Conservation (phyloP, 495 filamentous ascomycete species). For the Aspergillus incahuasiensis region DNA sequence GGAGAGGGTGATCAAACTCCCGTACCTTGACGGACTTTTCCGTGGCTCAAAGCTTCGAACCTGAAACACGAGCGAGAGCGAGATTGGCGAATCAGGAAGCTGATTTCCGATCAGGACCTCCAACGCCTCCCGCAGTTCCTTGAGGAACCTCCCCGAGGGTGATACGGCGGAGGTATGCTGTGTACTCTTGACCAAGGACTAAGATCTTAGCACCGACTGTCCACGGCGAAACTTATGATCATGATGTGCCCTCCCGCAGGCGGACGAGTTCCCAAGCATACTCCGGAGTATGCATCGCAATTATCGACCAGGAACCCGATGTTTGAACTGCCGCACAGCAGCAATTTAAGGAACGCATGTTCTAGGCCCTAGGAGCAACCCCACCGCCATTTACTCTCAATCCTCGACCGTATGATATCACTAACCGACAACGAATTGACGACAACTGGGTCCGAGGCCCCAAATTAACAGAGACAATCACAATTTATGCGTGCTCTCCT, state of each 20-base stretch:
- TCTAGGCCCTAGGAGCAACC: constrained; percentile 19
- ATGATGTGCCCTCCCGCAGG: not conserved
- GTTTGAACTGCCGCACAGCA: constrained; percentile 2
- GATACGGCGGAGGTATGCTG: not conserved
- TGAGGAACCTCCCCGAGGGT: not conserved
- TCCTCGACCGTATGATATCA: not conserved
- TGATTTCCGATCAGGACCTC: constrained; percentile 2
- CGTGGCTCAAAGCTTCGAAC: not conserved
- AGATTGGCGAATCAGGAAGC: constrained; percentile 2
- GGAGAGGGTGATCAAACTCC: not conserved
- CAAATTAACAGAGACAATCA: constrained; percentile 1
- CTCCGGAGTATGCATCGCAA: constrained; percentile 7
- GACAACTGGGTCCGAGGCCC: not conserved
- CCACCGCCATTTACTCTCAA: constrained; percentile 14
- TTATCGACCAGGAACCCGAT: constrained; percentile 2
- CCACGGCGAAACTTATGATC: not conserved
- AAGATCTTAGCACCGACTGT: not conserved
- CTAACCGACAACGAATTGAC: not conserved
- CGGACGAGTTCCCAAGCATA: not conserved
- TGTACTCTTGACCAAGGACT: not conserved
- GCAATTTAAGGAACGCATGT: constrained; percentile 13
- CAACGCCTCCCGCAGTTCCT: not conserved
- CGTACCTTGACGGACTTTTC: not conserved
- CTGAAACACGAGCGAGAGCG: not conserved
- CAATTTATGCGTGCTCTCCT: not conserved